Conservation (phyloP, 2,329 filamentous ascomycete species). For the Triangularia setosa region DNA sequence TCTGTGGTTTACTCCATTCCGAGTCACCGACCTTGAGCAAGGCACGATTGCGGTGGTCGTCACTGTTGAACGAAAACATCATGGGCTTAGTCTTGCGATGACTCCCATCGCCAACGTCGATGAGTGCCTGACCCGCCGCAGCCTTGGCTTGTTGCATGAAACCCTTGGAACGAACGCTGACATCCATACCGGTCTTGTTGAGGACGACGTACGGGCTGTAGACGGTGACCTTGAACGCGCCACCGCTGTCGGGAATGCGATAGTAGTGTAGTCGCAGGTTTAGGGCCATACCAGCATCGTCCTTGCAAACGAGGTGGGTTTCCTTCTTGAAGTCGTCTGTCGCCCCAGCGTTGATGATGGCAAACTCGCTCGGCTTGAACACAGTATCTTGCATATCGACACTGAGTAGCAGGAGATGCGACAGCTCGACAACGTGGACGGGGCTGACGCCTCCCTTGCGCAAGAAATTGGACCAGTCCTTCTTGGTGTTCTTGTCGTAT, state of each 20-base stretch:
- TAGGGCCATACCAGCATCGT: slow-evolving; percentile 74
- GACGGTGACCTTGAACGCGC: slow-evolving; percentile 91
- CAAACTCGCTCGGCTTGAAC: slow-evolving; percentile 93
- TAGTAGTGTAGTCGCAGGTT: slow-evolving; percentile 87
- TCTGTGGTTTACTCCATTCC: slow-evolving; percentile 94
- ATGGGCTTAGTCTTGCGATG: slow-evolving; percentile 77
- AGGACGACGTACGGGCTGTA: slow-evolving; percentile 93
- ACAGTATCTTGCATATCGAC: slow-evolving; percentile 95
- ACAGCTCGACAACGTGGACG: slow-evolving; percentile 93
- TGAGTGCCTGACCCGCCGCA: slow-evolving; percentile 72
- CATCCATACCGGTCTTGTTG: slow-evolving; percentile 88
- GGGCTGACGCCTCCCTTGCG: slow-evolving; percentile 95
- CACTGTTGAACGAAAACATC: slow-evolving; percentile 90
- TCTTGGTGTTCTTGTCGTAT: slow-evolving; percentile 97
- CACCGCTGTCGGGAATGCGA: slow-evolving; percentile 83
- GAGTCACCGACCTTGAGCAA: slow-evolving; percentile 85
- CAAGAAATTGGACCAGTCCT: slow-evolving; percentile 98
- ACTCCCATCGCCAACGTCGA: slow-evolving; percentile 46
- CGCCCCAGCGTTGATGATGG: slow-evolving; percentile 88
- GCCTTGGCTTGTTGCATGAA: slow-evolving; percentile 79
- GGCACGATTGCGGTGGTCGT: slow-evolving; percentile 88
- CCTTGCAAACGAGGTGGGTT: slow-evolving; percentile 73
- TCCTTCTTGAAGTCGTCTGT: slow-evolving; percentile 88
- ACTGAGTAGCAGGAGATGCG: slow-evolving; percentile 86
- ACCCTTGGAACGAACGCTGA: slow-evolving; percentile 83